phyloP scores from a whole-genome alignment of 2,329 filamentous ascomycete species.

The Tolypocladium tropicale region DNA sequence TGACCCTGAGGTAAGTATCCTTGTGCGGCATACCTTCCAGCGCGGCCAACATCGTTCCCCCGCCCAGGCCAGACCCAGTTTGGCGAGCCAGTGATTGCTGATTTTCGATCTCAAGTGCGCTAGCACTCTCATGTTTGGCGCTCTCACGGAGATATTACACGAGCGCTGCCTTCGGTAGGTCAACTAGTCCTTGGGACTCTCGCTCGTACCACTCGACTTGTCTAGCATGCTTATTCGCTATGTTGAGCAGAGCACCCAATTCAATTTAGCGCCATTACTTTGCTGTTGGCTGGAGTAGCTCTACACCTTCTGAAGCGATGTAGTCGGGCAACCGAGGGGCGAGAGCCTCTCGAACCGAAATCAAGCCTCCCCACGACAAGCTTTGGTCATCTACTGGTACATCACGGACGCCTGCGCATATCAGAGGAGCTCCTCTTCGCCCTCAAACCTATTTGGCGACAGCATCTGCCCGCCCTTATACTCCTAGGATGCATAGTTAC shows the following conservation, averaged over 20 bases:
- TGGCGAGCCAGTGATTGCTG: no score
- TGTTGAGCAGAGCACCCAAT: background rate
- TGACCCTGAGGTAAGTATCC: background rate
- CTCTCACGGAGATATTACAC: background rate
- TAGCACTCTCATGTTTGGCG: background rate
- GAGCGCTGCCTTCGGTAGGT: background rate
- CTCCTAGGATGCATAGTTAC: constrained; percentile 2
- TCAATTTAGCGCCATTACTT: background rate
- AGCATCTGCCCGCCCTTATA: background rate
- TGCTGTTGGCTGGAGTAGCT: background rate
- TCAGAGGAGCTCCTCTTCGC: background rate
- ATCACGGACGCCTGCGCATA: background rate
- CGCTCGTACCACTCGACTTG: no score
- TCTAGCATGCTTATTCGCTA: background rate
- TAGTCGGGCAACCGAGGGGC: background rate
- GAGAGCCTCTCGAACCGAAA: background rate
- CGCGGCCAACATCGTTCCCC: no score
- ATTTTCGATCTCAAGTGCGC: background rate
- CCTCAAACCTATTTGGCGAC: background rate
- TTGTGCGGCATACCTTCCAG: background rate
- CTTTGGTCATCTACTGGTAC: background rate
- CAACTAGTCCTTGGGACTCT: background rate
- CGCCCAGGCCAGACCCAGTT: no score
- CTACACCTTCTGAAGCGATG: background rate
- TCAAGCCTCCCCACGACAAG: background rate